Conservation (phyloP, 2,329 filamentous ascomycete species). For the Fusarium sp. region DNA sequence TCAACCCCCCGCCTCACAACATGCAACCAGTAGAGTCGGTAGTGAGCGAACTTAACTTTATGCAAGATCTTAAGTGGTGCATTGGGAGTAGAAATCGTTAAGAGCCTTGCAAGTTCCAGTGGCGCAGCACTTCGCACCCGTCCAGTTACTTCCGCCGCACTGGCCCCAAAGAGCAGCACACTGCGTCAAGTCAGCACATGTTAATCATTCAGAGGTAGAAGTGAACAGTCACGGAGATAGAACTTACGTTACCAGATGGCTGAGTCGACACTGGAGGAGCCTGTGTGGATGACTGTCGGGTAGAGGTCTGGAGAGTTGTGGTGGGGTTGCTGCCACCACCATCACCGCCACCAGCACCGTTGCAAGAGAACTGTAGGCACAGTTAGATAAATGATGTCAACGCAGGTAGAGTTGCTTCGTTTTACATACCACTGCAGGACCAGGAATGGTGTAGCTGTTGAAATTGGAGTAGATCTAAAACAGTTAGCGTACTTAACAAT, state of each 20-base stretch:
- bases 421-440: slow-evolving; percentile 8
- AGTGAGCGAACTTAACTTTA: fast-evolving
- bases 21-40: fast-evolving
- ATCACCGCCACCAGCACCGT: neutral
- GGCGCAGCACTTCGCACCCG: slow-evolving; percentile 12
- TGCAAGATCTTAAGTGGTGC: neutral
- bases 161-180: slow-evolving; percentile 9
- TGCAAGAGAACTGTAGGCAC: slow-evolving; percentile 1
- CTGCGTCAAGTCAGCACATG: neutral
- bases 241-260: neutral
- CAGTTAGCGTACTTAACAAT: no score
- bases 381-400: fast-evolving
- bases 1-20: fast-evolving
- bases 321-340: neutral
- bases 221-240: fast-evolving
- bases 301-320: slow-evolving; percentile 11
- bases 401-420: fast-evolving
- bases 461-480: slow-evolving; percentile 17
- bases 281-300: neutral
- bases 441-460: slow-evolving; percentile 8
- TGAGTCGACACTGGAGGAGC: neutral
- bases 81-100: slow-evolving; percentile 12
- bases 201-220: fast-evolving
- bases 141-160: slow-evolving; percentile 1
- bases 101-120: slow-evolving; percentile 12